These are phyloP conservation scores for Monosiga brevicollis DNA, from an alignment of 78 protist species.

Conservation along the genomic window DNA sequence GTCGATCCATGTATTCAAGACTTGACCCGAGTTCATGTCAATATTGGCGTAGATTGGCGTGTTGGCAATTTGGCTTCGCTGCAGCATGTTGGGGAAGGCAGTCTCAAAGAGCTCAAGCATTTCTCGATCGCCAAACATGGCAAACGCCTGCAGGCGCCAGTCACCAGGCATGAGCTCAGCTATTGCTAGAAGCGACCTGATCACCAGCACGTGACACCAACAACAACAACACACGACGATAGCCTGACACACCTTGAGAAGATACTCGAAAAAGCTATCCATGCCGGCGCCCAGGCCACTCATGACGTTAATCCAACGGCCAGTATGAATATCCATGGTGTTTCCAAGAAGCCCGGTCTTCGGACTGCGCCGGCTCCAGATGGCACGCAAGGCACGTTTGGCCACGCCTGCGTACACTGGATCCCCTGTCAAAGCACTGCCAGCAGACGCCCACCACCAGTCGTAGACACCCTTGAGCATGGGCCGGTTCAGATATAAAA, in stretches of 20 bases:
- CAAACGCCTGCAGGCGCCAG: neutral
- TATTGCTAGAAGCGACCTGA: too few species aligned
- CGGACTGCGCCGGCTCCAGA: conserved; percentile 41
- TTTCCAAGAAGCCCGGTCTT: conserved; percentile 62
- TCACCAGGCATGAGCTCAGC: too few species aligned
- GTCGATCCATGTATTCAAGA: neutral
- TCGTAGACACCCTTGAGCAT: too few species aligned
- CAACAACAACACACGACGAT: too few species aligned
- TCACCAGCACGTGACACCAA: too few species aligned
- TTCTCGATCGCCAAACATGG: conserved; percentile 43
- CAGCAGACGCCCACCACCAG: too few species aligned
- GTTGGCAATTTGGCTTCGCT: conserved; percentile 3
- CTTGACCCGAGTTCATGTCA: conserved; percentile 40
- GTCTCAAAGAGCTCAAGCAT: conserved; percentile 23
- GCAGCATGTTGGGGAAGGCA: neutral
- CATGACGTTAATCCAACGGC: conserved; percentile 67
- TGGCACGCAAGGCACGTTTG: conserved; percentile 31
- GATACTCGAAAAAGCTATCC: conserved; percentile 81
- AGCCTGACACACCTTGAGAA: conserved; percentile 44
- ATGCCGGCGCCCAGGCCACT: conserved; percentile 68
- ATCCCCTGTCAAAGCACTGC: conserved; percentile 53
- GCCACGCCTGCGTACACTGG: conserved; percentile 33
- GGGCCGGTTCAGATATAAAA: too few species aligned
- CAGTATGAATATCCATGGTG: conserved; percentile 55
- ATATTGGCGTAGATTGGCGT: conserved; percentile 60